Evolutionary conservation across 257 asterid genomes (phyloP), one percentile per base, ranked within the genome.

Genomic region (Orobanche coerulescens): DNA sequence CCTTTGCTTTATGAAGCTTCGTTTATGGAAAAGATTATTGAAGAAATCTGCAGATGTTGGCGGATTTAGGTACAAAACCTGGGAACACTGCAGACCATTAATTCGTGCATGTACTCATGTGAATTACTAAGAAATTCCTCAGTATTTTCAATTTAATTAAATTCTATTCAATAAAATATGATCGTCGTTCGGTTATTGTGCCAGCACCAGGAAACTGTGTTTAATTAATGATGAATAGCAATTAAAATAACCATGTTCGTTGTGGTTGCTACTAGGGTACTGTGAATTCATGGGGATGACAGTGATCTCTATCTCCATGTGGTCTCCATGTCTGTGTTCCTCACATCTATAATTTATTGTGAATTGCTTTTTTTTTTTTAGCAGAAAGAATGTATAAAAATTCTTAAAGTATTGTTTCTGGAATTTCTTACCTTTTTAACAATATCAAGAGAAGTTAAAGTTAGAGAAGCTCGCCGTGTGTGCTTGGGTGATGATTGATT

Each of bases 251-350:
- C 66, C 55, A n/a, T 24, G 31, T 56, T 62, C 9, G 51, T 49
- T 72, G 61, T 68, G 40, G 56, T 4, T 69, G 62, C 56, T 64
- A 11, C 66, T 67, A 58, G 75, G 65, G 33, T 48, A 49, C 66
- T 22, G 76, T 65, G 63, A 76, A 78, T 81, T 75, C 77, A 79
- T 77, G 75, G 87, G 81, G 83, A 84, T 75, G 91, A 80, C 84
- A 76, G 68, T 68, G 82, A 79, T 79, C 82, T 73, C 67, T 77
- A 66, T 65, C 62, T 61, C 71, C 82, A 73, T 72, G 71, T 77
- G 81, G 81, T 36, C 76, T 72, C 71, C 81, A 68, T 76, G 71
- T 68, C 67, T 36, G 53, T 56, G 67, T 48, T 66, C 59, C 23
- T 59, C 49, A 62, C 56, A 58, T 52, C 71, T 65, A 26, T 65